Base-by-base conservation (phyloP, 805 yeast genomes). In the Candida endomychidarum region DNA sequence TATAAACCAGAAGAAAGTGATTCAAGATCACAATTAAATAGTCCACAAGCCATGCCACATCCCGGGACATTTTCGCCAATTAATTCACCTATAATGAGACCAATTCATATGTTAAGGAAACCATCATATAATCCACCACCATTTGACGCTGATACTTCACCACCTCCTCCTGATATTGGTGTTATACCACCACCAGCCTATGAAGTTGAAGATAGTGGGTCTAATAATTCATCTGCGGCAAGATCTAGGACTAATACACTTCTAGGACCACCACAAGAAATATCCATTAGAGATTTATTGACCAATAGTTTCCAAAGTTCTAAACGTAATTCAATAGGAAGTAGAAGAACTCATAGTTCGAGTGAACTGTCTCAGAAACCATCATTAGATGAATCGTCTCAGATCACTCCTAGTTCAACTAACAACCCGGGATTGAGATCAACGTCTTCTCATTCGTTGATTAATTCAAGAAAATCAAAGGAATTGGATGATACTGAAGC, bases 101-200 rank as follows among this genome's bases (percentile, higher is more conserved):
- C 87, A 0, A 72, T 80, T 18, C 77, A 75, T 50, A 54, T 77
- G 15, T 53, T 75, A 8, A 62, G 85, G 37, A 63, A 69, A 48
- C 86, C 84, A 12, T 70, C 80, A 4, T 51, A 67, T 25, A 78
- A 78, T 27, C 87, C 87, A 3, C 88, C 87, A 1, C 77, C 86
- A 4, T 81, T 83, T 46, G 77, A 53, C 14, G 59, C 58, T 3
- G 54, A 47, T 23, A 27, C 38, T 11, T 37, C 51, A 5, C 58
- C 60, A 1, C 55, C 52, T 4, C 55, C 52, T 4, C 34, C 37
- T 6, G n/a, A 35, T 23, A 22, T 17, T 26, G 32, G 9, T 24
- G 17, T 21, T 8, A 42, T 39, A 3, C 58, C 56, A 3, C 68
- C 68, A 1, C 69, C 70, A 14, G 61, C 66, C 2, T 61, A 61